Conservation (phyloP, 441 rosid genomes). For the Raphanus hybrid region DNA sequence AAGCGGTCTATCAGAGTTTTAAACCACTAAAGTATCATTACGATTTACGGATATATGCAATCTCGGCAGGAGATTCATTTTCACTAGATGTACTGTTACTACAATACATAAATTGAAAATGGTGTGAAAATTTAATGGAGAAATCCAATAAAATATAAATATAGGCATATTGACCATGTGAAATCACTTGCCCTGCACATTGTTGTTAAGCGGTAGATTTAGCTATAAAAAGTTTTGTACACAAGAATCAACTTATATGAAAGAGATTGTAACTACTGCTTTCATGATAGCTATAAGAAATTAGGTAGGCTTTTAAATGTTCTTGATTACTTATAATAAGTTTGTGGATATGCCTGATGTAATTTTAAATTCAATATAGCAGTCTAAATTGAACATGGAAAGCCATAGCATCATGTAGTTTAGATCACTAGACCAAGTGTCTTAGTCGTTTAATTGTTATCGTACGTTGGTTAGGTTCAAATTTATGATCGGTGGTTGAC, state of each 20-base stretch:
- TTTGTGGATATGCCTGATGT: neutral
- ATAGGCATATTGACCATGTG: slow-evolving; percentile 29
- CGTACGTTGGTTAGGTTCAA: slow-evolving; percentile 34
- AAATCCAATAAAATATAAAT: neutral
- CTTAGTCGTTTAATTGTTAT: slow-evolving; percentile 22
- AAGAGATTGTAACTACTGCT: slow-evolving; percentile 25
- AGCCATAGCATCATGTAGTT: slow-evolving; percentile 24
- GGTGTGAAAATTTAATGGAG: neutral
- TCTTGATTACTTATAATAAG: neutral
- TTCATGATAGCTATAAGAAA: slow-evolving; percentile 6
- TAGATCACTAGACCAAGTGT: slow-evolving; percentile 29
- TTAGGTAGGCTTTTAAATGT: neutral
- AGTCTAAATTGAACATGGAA: slow-evolving; percentile 20
- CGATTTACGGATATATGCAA: neutral
- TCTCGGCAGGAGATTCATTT: neutral
- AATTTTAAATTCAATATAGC: slow-evolving; percentile 10
- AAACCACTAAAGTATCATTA: neutral
- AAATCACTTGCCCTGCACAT: slow-evolving; percentile 22
- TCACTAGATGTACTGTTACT: slow-evolving; percentile 6
- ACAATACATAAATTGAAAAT: neutral
- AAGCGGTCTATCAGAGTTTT: neutral
- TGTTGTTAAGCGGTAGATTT: slow-evolving; percentile 27
- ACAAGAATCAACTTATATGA: slow-evolving; percentile 13
- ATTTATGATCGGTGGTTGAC: slow-evolving; percentile 39
- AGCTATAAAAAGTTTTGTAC: slow-evolving; percentile 15